Evolutionary conservation across 768 basidiomycete species (phyloP).

Genomic region (Naematelia aurantialba): DNA sequence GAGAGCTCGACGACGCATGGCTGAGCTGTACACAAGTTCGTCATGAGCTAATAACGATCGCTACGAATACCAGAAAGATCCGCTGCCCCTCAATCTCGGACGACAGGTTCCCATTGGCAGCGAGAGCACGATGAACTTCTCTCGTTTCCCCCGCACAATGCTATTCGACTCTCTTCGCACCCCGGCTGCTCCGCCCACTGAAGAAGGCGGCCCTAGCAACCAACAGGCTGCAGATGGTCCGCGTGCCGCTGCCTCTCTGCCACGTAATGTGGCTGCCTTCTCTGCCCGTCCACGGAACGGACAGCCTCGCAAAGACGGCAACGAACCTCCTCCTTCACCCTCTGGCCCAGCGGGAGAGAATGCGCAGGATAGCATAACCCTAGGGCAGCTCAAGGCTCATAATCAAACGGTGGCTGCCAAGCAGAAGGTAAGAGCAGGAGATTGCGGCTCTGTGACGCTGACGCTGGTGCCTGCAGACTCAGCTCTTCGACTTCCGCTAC

Average conservation of each 20-base stretch:
- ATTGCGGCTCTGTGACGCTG: background rate
- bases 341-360: background rate
- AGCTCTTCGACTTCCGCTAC: conserved; percentile 78
- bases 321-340: background rate
- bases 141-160: conserved; percentile 5
- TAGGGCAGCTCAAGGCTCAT: conserved; percentile 44
- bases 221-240: background rate
- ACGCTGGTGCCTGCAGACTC: conserved; percentile 16
- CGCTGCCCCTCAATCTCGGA: too few relatives aligned
- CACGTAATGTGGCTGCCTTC: too few relatives aligned
- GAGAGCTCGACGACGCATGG: background rate
- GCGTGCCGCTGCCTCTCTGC: too few relatives aligned
- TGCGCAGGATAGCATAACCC: conserved; percentile 37
- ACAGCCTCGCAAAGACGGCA: background rate
- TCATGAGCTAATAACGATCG: background rate
- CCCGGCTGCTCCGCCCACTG: conserved; percentile 4
- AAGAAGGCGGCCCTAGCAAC: background rate
- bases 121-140: conserved; percentile 15
- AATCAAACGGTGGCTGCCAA: conserved; percentile 30
- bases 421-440: conserved; percentile 25
- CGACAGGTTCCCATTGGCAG: too few relatives aligned
- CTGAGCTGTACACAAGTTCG: background rate
- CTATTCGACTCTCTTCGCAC: conserved; percentile 13
- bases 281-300: background rate
- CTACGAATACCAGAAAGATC: background rate